Evolutionary conservation across 441 rosid genomes (phyloP), one percentile per base, ranked within the genome.

Genomic region (Melastoma candidum): DNA sequence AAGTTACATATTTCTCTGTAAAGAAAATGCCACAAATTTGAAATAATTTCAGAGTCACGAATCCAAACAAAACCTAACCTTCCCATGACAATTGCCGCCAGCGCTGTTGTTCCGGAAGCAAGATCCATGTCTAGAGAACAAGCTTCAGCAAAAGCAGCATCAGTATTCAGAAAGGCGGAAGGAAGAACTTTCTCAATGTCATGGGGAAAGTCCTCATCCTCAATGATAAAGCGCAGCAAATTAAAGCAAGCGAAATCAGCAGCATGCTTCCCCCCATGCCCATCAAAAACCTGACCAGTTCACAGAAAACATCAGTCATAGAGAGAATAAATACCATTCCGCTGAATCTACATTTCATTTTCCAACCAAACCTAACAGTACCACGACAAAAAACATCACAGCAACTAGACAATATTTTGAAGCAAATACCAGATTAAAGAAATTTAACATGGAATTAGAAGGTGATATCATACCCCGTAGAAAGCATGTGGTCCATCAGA

Each of bases 201-300:
- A 53, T 46, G 57, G 3, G 97, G 95, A 50, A 86, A 90, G 50
- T 73, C 76, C 68, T 64, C 73, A 68, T 87, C 80, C 63, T 79
- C 74, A 14, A 78, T 67, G 56, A 90, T 90, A 73, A 76, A 79
- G 69, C 78, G 87, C 4, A 86, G 89, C 67, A 90, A 76, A 69
- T 84, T 76, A 65, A 29, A 12, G 76, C 81, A 54, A 44, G 94
- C 89, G 70, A 86, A 90, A 26, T 86, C 84, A 48, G 97, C 97
- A 27, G 95, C 97, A 72, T 90, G 90, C 71, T 82, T 87, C 62
- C 97, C 95, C 25, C 86, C 94, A 70, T 90, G 95, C 36, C 97
- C 95, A 73, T 90, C 97, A 69, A 90, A 90, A 10, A 89, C 82
- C 95, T 89, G 71, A 49, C 46, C 54, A 61, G 44, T 17, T 51